These are phyloP conservation scores for Microsporum ferrugineum DNA, from an alignment of 2,329 filamentous ascomycete species.

Conservation along the genomic window DNA sequence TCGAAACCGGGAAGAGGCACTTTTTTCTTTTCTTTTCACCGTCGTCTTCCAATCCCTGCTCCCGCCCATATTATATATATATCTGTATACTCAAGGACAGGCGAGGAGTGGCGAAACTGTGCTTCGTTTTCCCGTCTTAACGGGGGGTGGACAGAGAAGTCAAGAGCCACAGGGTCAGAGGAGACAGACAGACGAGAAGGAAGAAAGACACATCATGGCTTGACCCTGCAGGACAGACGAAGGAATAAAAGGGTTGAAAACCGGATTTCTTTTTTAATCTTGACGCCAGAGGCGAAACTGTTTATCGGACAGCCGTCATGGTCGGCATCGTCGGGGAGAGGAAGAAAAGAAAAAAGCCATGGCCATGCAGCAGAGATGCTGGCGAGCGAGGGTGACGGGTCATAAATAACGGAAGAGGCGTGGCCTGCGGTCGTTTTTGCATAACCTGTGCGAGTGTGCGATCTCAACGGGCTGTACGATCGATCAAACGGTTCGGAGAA, in stretches of 20 bases:
- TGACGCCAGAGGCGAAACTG: background rate
- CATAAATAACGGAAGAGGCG: background rate
- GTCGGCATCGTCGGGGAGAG: background rate
- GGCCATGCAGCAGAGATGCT: background rate
- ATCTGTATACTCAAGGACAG: background rate
- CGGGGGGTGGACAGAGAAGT: background rate
- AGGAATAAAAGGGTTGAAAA: background rate
- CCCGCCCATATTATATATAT: background rate
- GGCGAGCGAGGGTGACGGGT: background rate
- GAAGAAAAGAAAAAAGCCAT: background rate
- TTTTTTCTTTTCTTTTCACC: slow-evolving; percentile 13
- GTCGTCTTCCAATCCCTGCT: background rate
- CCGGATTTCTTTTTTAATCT: background rate
- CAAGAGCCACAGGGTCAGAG: background rate
- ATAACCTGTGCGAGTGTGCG: background rate
- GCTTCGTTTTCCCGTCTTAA: background rate
- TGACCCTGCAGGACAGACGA: background rate
- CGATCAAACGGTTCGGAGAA: background rate
- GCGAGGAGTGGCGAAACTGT: background rate
- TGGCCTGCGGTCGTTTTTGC: background rate
- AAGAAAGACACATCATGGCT: background rate
- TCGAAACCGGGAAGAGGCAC: slow-evolving; percentile 3
- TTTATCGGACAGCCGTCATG: background rate
- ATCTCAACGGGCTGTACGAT: background rate
- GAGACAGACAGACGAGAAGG: background rate